phyloP scores from a whole-genome alignment of 345 rosid genomes.

The Cochlearia excelsa region DNA sequence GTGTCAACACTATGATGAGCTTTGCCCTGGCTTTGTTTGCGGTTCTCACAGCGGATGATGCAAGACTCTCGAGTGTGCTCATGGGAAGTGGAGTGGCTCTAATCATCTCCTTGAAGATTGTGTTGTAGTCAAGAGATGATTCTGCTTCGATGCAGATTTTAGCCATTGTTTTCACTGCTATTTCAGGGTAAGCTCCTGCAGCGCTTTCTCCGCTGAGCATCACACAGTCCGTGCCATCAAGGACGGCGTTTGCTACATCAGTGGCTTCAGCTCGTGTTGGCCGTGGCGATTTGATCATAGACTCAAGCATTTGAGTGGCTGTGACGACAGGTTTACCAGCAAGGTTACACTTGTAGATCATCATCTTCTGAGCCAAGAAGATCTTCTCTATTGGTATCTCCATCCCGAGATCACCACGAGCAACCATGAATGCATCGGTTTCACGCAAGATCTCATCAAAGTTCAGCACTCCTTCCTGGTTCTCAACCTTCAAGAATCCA shows the following conservation, averaged over 20 bases:
- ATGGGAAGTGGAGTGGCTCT: constrained; percentile 27
- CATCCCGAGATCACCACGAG: constrained; percentile 26
- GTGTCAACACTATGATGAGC: constrained; percentile 22
- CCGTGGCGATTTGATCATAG: constrained; percentile 25
- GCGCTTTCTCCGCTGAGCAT: constrained; percentile 28
- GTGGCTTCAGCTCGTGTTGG: constrained; percentile 27
- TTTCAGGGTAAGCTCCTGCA: constrained; percentile 24
- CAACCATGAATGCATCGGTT: constrained; percentile 26
- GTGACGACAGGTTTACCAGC: constrained; percentile 26
- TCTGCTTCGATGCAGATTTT: constrained; percentile 27
- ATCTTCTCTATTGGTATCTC: constrained; percentile 28
- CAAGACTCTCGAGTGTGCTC: constrained; percentile 25
- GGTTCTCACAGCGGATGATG: constrained; percentile 24
- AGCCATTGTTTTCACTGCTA: constrained; percentile 27
- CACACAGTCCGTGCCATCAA: constrained; percentile 24
- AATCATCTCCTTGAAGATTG: constrained; percentile 24
- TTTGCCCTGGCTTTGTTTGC: constrained; percentile 22
- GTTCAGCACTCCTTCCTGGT: constrained; percentile 26
- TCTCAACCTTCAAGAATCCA: constrained; percentile 14
- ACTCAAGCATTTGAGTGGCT: constrained; percentile 29
- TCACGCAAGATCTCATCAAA: constrained; percentile 24
- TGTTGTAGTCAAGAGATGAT: constrained; percentile 18
- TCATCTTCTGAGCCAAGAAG: constrained; percentile 28
- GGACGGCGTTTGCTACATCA: constrained; percentile 23
- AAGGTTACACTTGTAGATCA: constrained; percentile 29